A percentile compares a stretch with the other conserved stretches of the same genome.
Evolutionary conservation across 2,329 filamentous ascomycete species (phyloP).

Genomic region (Aureobasidium sp.): DNA sequence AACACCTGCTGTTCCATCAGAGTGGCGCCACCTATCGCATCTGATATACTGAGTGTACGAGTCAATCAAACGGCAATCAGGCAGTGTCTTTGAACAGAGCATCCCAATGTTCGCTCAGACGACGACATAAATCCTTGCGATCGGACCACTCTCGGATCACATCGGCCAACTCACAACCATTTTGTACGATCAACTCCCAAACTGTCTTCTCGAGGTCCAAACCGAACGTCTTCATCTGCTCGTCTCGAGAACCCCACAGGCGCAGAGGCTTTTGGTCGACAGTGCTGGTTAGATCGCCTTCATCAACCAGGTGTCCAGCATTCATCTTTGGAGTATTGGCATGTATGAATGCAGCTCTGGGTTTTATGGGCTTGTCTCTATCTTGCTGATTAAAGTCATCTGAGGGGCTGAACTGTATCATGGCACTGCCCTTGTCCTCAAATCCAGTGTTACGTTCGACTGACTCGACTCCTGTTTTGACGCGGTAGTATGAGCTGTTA

Average conservation of each 20-base stretch:
- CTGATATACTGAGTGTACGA: background rate
- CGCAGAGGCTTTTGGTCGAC: constrained; percentile 16
- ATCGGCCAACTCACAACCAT: constrained; percentile 17
- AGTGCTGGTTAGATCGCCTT: constrained; percentile 17
- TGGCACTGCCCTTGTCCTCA: constrained; percentile 13
- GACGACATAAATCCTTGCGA: constrained; percentile 12
- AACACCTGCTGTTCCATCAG: background rate
- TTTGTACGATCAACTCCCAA: constrained; percentile 19
- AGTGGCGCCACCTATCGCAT: background rate
- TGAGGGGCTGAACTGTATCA: constrained; percentile 14
- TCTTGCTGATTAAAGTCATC: constrained; percentile 5
- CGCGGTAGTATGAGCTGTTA: constrained; percentile 33
- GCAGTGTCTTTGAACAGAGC: background rate
- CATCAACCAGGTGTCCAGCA: constrained; percentile 22
- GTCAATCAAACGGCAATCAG: background rate
- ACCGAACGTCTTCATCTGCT: constrained; percentile 18
- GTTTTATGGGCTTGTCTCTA: background rate
- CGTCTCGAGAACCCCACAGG: constrained; percentile 18
- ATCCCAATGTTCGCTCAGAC: constrained; percentile 14
- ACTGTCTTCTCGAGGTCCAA: constrained; percentile 19
- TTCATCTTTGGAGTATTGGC: constrained; percentile 25
- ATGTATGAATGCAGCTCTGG: constrained; percentile 20
- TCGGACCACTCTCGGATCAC: constrained; percentile 16
- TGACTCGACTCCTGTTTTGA: constrained; percentile 19
- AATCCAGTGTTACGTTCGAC: constrained; percentile 5